phyloP scores from a whole-genome alignment of 1,284 basidiomycete species.

The Coniferiporia weirii region DNA sequence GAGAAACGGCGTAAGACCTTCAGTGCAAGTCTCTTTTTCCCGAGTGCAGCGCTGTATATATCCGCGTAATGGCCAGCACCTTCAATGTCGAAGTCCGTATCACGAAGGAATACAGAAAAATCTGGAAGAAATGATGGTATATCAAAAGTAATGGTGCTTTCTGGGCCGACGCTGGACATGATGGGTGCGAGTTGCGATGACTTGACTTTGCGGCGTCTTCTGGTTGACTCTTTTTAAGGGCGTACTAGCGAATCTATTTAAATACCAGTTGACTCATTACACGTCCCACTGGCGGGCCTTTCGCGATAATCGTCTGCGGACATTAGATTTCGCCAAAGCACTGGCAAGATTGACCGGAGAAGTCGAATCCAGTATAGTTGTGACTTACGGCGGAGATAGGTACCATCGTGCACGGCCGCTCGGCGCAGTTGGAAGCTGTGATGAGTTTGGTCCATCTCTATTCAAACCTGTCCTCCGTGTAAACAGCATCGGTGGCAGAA shows the following conservation, averaged over 20 bases:
- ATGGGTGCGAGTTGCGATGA: background rate
- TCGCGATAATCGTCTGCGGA: too few relatives aligned
- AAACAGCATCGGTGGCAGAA: background rate
- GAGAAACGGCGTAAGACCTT: background rate
- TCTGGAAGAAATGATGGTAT: conserved; percentile 5
- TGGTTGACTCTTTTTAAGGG: background rate
- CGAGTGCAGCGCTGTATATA: background rate
- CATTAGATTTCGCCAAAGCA: too few relatives aligned
- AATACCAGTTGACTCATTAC: too few relatives aligned
- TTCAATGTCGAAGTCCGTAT: background rate
- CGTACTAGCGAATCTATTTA: too few relatives aligned
- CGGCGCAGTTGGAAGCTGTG: background rate
- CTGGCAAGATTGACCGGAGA: too few relatives aligned
- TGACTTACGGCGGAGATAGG: too few relatives aligned
- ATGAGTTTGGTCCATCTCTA: background rate
- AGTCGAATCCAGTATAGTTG: too few relatives aligned
- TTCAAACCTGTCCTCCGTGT: background rate
- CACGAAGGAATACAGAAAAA: background rate
- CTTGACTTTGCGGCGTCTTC: background rate
- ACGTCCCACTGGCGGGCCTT: too few relatives aligned
- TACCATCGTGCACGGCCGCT: background rate
- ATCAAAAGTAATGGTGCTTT: background rate
- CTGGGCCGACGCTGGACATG: background rate
- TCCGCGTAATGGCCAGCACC: conserved; percentile 1
- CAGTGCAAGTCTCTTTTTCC: conserved; percentile 1